phyloP scores from a whole-genome alignment of 2,329 filamentous ascomycete genomes.

The Fusarium sp. region DNA sequence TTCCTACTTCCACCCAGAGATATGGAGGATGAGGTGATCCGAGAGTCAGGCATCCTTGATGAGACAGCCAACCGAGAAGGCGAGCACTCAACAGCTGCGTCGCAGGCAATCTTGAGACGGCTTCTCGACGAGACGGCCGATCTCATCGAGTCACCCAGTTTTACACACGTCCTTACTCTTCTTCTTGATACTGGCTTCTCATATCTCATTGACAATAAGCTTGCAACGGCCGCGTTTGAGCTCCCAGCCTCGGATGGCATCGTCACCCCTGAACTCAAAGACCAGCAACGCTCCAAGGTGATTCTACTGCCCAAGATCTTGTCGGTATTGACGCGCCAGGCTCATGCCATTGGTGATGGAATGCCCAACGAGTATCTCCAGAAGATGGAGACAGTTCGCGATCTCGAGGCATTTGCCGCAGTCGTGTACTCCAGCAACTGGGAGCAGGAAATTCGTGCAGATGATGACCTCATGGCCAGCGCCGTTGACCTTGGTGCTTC shows the following conservation, averaged over 20 bases:
- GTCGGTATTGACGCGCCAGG: constrained; percentile 90
- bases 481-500: constrained; percentile 53
- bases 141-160: constrained; percentile 92
- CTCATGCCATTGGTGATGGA: constrained; percentile 87
- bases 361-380: constrained; percentile 78
- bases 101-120: constrained; percentile 76
- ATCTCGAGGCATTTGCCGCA: constrained; percentile 86
- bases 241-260: constrained; percentile 51
- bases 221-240: constrained; percentile 84
- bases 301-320: constrained; percentile 86
- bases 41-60: constrained; percentile 83
- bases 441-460: constrained; percentile 71
- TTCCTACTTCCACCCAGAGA: constrained; percentile 85
- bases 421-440: constrained; percentile 91
- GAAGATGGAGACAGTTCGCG: constrained; percentile 80
- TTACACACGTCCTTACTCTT: constrained; percentile 85
- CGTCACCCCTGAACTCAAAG: constrained; percentile 65
- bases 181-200: constrained; percentile 91
- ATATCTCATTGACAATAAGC: constrained; percentile 83
- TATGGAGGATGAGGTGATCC: constrained; percentile 85
- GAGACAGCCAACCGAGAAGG: constrained; percentile 57
- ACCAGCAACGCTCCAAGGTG: constrained; percentile 69
- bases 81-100: constrained; percentile 57
- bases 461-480: constrained; percentile 60
- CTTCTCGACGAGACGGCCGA: constrained; percentile 96